Conservation (phyloP, 2,329 filamentous ascomycete genomes). For the Emergomyces orientalis region DNA sequence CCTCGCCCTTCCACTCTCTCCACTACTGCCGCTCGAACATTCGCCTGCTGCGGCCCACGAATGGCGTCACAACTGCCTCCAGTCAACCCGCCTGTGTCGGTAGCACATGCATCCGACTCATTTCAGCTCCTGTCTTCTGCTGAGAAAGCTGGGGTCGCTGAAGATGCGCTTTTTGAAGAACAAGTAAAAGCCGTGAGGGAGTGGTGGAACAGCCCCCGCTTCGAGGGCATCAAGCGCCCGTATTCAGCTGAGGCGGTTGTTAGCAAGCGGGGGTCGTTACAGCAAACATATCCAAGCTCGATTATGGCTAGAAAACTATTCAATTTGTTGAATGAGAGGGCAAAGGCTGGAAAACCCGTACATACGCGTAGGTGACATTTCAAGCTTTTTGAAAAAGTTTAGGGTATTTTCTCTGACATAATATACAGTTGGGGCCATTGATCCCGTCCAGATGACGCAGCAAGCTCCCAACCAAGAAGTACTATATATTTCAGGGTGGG, state of each 20-base stretch:
- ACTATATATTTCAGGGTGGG: constrained; percentile 94
- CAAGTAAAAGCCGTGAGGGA: constrained; percentile 76
- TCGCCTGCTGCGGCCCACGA: constrained; percentile 33
- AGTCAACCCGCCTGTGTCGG: constrained; percentile 53
- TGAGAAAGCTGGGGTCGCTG: constrained; percentile 66
- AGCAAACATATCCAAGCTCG: constrained; percentile 83
- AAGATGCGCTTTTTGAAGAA: constrained; percentile 75
- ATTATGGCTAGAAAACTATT: constrained; percentile 94
- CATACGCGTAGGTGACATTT: constrained; percentile 64
- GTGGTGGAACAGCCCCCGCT: constrained; percentile 85
- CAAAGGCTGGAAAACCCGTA: constrained; percentile 71
- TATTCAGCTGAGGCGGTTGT: constrained; percentile 88
- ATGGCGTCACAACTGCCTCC: constrained; percentile 49
- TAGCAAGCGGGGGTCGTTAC: constrained; percentile 79
- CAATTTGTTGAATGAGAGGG: constrained; percentile 70
- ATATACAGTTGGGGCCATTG: constrained; percentile 81
- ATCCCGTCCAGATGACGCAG: constrained; percentile 99
- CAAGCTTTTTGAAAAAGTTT: constrained; percentile 3
- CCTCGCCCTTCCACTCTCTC: constrained; percentile 17
- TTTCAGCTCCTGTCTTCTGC: constrained; percentile 77
- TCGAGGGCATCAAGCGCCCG: constrained; percentile 78
- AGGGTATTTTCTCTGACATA: constrained; percentile 9
- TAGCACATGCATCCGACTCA: constrained; percentile 57
- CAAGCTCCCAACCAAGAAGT: constrained; percentile 94
- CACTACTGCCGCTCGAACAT: constrained; percentile 25